Evolutionary conservation across 1,139 yeast species (phyloP).

Genomic region (Nakaseomyces glabratus): DNA sequence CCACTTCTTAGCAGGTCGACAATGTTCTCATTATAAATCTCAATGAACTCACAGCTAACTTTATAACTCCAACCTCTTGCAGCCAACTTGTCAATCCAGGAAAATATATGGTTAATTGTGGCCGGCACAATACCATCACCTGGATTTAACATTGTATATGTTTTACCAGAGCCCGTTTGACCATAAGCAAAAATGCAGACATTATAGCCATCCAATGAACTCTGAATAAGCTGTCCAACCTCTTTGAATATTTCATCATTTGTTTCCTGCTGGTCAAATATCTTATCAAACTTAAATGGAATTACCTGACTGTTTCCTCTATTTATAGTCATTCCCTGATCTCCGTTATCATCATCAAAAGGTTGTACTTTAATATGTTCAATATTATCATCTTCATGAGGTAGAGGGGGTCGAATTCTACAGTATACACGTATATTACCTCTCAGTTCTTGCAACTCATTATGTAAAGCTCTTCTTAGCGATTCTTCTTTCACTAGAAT

Average conservation of each 20-base stretch:
- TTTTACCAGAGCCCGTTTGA: constrained; percentile 96
- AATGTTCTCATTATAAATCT: constrained; percentile 78
- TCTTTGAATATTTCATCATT: constrained; percentile 72
- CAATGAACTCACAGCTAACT: constrained; percentile 71
- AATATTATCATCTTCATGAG: constrained; percentile 25
- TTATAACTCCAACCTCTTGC: constrained; percentile 58
- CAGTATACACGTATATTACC: constrained; percentile 92
- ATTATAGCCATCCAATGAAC: constrained; percentile 82
- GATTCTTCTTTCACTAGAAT: constrained; percentile 41
- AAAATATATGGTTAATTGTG: constrained; percentile 65
- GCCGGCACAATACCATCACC: constrained; percentile 75
- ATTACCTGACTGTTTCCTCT: constrained; percentile 19
- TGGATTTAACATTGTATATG: constrained; percentile 75
- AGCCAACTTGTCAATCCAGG: constrained; percentile 42
- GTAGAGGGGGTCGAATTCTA: constrained; percentile 57
- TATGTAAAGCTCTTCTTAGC: constrained; percentile 59
- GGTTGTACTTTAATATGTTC: constrained; percentile 42
- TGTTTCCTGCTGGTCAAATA: constrained; percentile 47
- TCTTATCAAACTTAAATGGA: constrained; percentile 67
- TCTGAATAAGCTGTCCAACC: constrained; percentile 77
- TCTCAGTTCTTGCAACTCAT: constrained; percentile 71
- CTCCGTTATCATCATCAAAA: constrained; percentile 42
- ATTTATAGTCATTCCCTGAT: constrained; percentile 24
- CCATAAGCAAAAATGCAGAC: constrained; percentile 97
- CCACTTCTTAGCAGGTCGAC: constrained; percentile 49